These are phyloP conservation scores for Fibroporia radiculosa DNA, from an alignment of 768 basidiomycete genomes.

Conservation along the genomic window DNA sequence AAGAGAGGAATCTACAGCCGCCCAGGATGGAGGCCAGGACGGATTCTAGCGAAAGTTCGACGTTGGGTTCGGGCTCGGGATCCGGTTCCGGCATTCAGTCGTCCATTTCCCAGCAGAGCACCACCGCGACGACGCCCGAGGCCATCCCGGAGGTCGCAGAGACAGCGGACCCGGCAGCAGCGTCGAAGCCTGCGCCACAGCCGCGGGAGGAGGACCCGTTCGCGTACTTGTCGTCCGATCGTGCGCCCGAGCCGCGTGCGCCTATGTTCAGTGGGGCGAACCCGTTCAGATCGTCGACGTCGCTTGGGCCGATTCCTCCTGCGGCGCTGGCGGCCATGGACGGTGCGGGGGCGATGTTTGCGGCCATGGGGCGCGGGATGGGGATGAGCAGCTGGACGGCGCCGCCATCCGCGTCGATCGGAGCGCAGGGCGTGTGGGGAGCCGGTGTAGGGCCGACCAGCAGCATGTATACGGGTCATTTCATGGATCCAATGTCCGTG, in stretches of 20 bases:
- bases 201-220: slow-evolving; percentile 43
- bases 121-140: not conserved
- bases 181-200: not conserved
- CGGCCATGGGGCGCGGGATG: slow-evolving; percentile 2
- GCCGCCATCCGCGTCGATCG: slow-evolving; percentile 3
- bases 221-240: slow-evolving; percentile 36
- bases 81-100: slow-evolving; percentile 1
- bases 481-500: not conserved
- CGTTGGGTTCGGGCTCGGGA: not conserved
- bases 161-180: not conserved
- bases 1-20: too few species aligned
- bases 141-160: not conserved
- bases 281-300: slow-evolving; percentile 18
- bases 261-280: slow-evolving; percentile 9
- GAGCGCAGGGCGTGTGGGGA: not conserved
- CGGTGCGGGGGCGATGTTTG: slow-evolving; percentile 3
- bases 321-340: not conserved
- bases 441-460: slow-evolving; percentile 1
- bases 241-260: slow-evolving; percentile 1
- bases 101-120: not conserved
- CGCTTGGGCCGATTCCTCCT: not conserved
- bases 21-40: too few species aligned
- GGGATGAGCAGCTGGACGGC: not conserved
- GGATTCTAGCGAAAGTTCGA: not conserved
- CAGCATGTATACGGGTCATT: not conserved